Evolutionary conservation across 805 yeast species (phyloP).

Genomic region (Pichia ethanolica): DNA sequence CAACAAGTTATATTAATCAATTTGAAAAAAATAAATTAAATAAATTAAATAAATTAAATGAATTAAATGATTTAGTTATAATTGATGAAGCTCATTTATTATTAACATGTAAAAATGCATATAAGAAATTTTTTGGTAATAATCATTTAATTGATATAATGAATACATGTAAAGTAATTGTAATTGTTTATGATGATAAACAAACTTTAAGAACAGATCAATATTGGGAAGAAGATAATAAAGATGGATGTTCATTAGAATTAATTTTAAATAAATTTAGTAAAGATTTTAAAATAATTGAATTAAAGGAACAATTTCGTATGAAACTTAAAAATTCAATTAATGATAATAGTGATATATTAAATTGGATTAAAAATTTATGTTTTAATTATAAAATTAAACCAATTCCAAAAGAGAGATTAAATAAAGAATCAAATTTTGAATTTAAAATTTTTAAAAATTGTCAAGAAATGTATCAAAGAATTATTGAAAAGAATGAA

Average conservation of each 20-base stretch:
- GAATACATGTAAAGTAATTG: constrained; percentile 30
- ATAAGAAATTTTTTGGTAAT: constrained; percentile 36
- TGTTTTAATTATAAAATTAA: constrained; percentile 30
- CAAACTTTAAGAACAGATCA: constrained; percentile 41
- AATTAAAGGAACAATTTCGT: constrained; percentile 34
- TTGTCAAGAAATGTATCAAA: constrained; percentile 35
- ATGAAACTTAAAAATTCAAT: constrained; percentile 20
- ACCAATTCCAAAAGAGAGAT: constrained; percentile 26
- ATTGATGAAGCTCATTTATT: constrained; percentile 41
- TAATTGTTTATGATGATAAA: constrained; percentile 39
- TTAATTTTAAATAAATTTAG: background rate
- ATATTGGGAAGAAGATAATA: constrained; percentile 14
- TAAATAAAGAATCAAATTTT: constrained; percentile 12
- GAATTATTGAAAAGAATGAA: constrained; percentile 24
- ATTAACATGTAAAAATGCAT: constrained; percentile 37
- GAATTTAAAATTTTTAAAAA: constrained; percentile 32
- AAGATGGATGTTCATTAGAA: constrained; percentile 32
- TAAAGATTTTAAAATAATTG: background rate
- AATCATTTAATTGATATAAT: constrained; percentile 37
- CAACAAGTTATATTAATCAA: constrained; percentile 36
- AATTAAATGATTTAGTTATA: constrained; percentile 31
- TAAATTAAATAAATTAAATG: too few species aligned
- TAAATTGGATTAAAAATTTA: constrained; percentile 33
- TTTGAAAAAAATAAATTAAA: constrained; percentile 16
- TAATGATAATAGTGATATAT: constrained; percentile 27